Evolutionary conservation across 2,329 filamentous ascomycete genomes (phyloP), one percentile per base, ranked within the genome.

Genomic region (Colletotrichum noveboracense): DNA sequence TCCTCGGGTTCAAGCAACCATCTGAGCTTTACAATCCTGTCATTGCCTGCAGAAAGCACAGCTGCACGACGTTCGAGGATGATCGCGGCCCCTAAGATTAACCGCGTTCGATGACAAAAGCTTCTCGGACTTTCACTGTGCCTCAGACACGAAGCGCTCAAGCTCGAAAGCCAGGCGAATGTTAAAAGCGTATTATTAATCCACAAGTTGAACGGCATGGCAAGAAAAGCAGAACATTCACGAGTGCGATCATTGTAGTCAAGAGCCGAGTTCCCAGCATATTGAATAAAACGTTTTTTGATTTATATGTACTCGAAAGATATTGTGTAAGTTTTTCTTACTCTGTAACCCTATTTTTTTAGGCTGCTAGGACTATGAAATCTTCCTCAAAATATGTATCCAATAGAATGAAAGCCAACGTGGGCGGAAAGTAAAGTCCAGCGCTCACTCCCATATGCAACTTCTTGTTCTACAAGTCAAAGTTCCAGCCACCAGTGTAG

Each of bases 321-420:
- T 52, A 7, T 21, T 52, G 43, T 6, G 10, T 21, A n/a, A 48
- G 5, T 0, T 7, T 10, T 48, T 48, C 18, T 10, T 12, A 48
- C 0, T 21, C 10, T 0, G 43, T 0, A 48, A 6, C 43, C 43
- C 2, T 1, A 1, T 21, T 21, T 3, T 24, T 13, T 4, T 38
- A 7, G 2, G 38, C 18, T n/a, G 18, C 5, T n/a, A 18, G 9
- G 43, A 21, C n/a, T 52, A 52, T 13, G n/a, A 6, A 13, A 48
- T 7, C 12, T 52, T 52, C 12, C 43, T 21, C n/a, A 13, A 52
- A 52, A 52, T 21, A 52, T 52, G n/a, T 21, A 24, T 21, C 43
- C n/a, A 1, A 13, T 21, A 13, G 43, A 52, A 52, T 21, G 43
- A 21, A 21, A 24, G n/a, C n/a, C 43, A 21, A 52, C 43, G 12